These are phyloP conservation scores for Exophiala spinifera DNA, from an alignment of 2,329 filamentous ascomycete genomes.

Conservation along the genomic window DNA sequence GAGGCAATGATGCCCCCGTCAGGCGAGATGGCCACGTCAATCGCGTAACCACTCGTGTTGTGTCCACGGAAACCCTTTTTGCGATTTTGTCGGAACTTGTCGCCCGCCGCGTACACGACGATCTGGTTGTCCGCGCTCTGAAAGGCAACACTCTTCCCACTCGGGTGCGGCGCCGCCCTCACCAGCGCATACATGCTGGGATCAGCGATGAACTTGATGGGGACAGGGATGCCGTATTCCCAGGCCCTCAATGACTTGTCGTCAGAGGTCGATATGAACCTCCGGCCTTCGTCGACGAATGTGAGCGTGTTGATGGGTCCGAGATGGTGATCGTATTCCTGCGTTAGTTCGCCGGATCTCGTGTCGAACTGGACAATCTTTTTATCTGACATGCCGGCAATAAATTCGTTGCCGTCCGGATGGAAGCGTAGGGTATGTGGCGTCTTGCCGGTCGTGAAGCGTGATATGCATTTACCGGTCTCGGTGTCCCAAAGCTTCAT, in stretches of 20 bases:
- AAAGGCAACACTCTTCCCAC: constrained; percentile 89
- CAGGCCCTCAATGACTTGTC: constrained; percentile 94
- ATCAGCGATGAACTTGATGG: constrained; percentile 97
- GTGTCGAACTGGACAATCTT: constrained; percentile 98
- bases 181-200: constrained; percentile 98
- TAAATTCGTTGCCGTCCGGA: constrained; percentile 82
- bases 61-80: constrained; percentile 97
- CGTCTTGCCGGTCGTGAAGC: constrained; percentile 90
- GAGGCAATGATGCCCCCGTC: constrained; percentile 88
- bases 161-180: constrained; percentile 77
- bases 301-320: constrained; percentile 98
- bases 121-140: constrained; percentile 95
- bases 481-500: constrained; percentile 99
- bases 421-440: constrained; percentile 95
- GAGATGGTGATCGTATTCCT: constrained; percentile 97
- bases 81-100: constrained; percentile 94
- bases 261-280: constrained; percentile 97
- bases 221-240: constrained; percentile 98
- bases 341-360: constrained; percentile 75
- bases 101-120: constrained; percentile 87
- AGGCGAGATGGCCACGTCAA: constrained; percentile 82
- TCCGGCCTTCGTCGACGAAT: constrained; percentile 88
- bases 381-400: constrained; percentile 97
- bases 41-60: constrained; percentile 90
- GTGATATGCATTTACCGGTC: constrained; percentile 80